These are phyloP conservation scores for Monascus purpureus DNA, from an alignment of 495 filamentous ascomycete genomes.

Conservation along the genomic window DNA sequence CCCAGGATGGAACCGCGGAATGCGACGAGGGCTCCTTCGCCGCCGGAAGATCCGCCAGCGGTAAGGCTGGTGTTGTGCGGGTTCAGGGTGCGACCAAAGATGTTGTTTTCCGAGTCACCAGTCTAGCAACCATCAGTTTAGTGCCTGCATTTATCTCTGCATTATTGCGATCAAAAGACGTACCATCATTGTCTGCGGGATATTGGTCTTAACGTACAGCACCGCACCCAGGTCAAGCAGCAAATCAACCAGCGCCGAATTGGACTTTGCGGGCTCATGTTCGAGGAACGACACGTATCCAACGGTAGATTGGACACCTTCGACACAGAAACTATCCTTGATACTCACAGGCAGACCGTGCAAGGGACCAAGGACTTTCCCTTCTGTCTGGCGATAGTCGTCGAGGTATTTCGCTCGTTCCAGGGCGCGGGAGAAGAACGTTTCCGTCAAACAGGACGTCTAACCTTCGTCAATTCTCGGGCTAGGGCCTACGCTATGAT, in stretches of 20 bases:
- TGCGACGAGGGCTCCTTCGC: slow-evolving; percentile 48
- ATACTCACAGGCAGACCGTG: slow-evolving; percentile 51
- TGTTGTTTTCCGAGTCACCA: slow-evolving; percentile 21
- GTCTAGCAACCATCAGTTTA: too few species aligned
- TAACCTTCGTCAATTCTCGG: too few species aligned
- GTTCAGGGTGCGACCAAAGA: slow-evolving; percentile 35
- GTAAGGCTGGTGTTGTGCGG: slow-evolving; percentile 37
- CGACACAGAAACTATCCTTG: slow-evolving; percentile 48
- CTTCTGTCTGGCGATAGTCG: slow-evolving; percentile 11
- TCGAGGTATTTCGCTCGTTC: slow-evolving; percentile 21
- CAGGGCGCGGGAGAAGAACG: slow-evolving; percentile 32
- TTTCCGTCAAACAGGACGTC: slow-evolving; percentile 44
- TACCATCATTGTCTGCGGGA: slow-evolving; percentile 36
- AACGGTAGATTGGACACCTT: slow-evolving; percentile 22
- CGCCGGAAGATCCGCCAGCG: slow-evolving; percentile 45
- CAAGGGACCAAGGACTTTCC: slow-evolving; percentile 38
- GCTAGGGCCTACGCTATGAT: slow-evolving; percentile 35
- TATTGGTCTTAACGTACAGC: slow-evolving; percentile 47
- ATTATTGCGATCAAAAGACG: too few species aligned
- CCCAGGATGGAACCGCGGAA: slow-evolving; percentile 44
- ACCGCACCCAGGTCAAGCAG: slow-evolving; percentile 27
- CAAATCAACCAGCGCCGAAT: slow-evolving; percentile 25
- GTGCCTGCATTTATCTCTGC: too few species aligned
- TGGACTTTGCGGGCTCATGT: slow-evolving; percentile 23
- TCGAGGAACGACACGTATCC: slow-evolving; percentile 33